phyloP scores from a whole-genome alignment of 805 yeast species.

The Blastobotrys terrestris region DNA sequence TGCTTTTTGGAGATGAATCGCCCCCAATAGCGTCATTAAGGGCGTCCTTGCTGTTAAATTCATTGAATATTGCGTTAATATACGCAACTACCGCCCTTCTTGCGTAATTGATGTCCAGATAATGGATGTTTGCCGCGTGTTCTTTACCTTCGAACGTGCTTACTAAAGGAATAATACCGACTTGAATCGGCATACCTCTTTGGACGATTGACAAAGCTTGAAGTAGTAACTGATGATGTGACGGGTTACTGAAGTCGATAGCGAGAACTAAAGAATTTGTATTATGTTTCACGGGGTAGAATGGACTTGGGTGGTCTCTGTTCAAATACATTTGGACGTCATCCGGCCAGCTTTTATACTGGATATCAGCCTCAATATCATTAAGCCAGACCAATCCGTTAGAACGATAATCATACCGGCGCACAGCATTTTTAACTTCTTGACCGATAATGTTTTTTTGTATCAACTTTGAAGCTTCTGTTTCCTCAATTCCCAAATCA shows the following conservation, averaged over 20 bases:
- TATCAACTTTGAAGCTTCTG: constrained; percentile 28
- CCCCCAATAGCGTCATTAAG: neutral
- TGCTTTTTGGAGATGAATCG: neutral
- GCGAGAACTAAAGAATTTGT: constrained; percentile 69
- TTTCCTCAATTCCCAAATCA: constrained; percentile 3
- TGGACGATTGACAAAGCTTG: constrained; percentile 27
- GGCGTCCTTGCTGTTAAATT: neutral
- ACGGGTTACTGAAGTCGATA: constrained; percentile 49
- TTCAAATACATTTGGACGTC: constrained; percentile 44
- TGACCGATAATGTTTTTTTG: constrained; percentile 17
- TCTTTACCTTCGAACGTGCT: constrained; percentile 19
- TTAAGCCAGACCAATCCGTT: constrained; percentile 61
- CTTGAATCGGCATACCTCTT: constrained; percentile 64
- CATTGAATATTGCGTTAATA: constrained; percentile 3
- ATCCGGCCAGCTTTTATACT: constrained; percentile 42
- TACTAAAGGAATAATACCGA: constrained; percentile 72
- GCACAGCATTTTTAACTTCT: constrained; percentile 7
- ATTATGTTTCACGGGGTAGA: constrained; percentile 68
- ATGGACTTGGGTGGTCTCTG: constrained; percentile 44
- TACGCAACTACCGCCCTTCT: neutral
- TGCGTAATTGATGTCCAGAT: constrained; percentile 5
- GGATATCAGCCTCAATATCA: constrained; percentile 60
- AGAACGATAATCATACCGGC: constrained; percentile 32
- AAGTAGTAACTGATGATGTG: constrained; percentile 45
- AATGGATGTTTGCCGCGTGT: constrained; percentile 17